These are phyloP conservation scores for Fraxinus paxiana DNA, from an alignment of 305 asterid genomes.

Conservation along the genomic window DNA sequence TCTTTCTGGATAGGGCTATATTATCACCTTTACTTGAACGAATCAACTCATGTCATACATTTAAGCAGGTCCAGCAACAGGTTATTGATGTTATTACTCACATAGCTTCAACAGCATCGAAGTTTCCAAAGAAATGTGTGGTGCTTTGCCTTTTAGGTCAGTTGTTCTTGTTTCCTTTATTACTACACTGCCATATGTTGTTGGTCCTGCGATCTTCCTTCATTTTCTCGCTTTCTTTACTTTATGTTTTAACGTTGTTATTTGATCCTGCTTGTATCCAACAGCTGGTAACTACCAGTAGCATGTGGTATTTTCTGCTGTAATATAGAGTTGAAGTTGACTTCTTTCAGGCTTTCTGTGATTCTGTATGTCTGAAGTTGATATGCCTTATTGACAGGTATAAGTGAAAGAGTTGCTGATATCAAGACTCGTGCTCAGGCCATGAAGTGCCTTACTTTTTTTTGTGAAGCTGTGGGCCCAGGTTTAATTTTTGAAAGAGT, in stretches of 20 bases:
- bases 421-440: slow-evolving; percentile 93
- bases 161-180: slow-evolving; percentile 22
- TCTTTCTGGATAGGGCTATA: slow-evolving; percentile 11
- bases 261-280: slow-evolving; percentile 8
- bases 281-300: slow-evolving; percentile 13
- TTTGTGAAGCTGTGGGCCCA: slow-evolving; percentile 98
- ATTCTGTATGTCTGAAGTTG: slow-evolving; percentile 9
- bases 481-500: slow-evolving; percentile 94
- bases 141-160: slow-evolving; percentile 85
- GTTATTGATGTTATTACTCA: slow-evolving; percentile 70
- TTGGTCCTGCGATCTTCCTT: not conserved
- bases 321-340: not conserved
- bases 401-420: slow-evolving; percentile 96
- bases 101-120: slow-evolving; percentile 76
- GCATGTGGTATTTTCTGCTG: slow-evolving; percentile 14
- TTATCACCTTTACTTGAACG: slow-evolving; percentile 16
- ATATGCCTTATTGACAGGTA: slow-evolving; percentile 46
- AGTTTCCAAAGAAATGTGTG: slow-evolving; percentile 88
- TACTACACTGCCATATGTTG: not conserved
- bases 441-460: slow-evolving; percentile 90
- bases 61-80: slow-evolving; percentile 93
- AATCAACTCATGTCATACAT: slow-evolving; percentile 25
- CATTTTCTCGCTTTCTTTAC: not conserved
- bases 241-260: not conserved
- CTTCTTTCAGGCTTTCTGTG: slow-evolving; percentile 13